Conservation (phyloP, 768 basidiomycete species). For the Termitomyces sp. region DNA sequence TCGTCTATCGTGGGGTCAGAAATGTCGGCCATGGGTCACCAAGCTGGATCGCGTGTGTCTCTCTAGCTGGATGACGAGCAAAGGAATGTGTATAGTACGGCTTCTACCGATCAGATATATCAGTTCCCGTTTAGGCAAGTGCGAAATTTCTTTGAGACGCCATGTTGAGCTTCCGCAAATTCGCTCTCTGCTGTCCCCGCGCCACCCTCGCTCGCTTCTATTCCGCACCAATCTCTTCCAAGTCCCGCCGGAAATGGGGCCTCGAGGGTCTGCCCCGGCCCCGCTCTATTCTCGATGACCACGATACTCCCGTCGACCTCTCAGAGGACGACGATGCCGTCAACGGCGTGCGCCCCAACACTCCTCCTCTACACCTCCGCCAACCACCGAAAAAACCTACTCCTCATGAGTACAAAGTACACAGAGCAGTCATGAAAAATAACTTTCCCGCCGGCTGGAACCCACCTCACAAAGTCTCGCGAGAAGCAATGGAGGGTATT, state of each 20-base stretch:
- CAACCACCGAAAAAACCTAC: conserved; percentile 36
- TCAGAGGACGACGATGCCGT: conserved; percentile 50
- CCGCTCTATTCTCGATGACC: conserved; percentile 46
- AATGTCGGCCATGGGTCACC: conserved; percentile 68
- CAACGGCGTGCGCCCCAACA: conserved; percentile 35
- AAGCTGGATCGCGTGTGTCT: conserved; percentile 2
- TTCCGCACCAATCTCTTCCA: conserved; percentile 10
- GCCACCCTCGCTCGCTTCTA: conserved; percentile 19
- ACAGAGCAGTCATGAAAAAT: conserved; percentile 48
- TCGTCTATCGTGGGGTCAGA: conserved; percentile 68
- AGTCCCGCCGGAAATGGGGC: conserved; percentile 33
- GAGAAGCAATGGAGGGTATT: conserved; percentile 81
- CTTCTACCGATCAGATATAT: conserved; percentile 22
- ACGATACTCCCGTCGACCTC: conserved; percentile 41
- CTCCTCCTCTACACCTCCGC: conserved; percentile 34
- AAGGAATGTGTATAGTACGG: conserved; percentile 3
- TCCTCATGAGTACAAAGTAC: conserved; percentile 45
- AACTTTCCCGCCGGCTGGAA: conserved; percentile 68
- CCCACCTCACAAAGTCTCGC: conserved; percentile 76
- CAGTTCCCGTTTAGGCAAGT: conserved; percentile 5
- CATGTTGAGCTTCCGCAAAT: conserved; percentile 23
- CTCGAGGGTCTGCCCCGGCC: conserved; percentile 35
- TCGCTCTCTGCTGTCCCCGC: conserved; percentile 13
- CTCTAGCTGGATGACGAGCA: not conserved
- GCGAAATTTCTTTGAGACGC: conserved; percentile 6